A percentile compares a stretch with the other conserved stretches of the same genome.
Conservation (phyloP, 1,284 basidiomycete genomes). For the Melampsora larici-populina region DNA sequence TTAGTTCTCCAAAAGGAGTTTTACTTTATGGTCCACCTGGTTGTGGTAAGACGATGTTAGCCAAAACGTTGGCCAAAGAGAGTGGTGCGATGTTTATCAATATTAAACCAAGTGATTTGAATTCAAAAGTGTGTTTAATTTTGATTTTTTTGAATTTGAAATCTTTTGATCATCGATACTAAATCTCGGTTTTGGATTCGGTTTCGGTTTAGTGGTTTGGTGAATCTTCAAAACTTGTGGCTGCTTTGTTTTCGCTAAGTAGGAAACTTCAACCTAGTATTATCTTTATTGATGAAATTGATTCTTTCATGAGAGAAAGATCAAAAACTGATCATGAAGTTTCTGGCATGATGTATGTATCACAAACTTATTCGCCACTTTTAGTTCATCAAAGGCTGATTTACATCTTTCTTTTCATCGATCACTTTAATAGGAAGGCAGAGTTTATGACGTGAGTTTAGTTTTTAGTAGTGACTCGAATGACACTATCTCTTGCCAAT, state of each 20-base stretch:
- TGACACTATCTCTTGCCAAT: not conserved
- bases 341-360: constrained; percentile 79
- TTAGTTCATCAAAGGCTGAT: not conserved
- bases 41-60: constrained; percentile 62
- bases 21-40: constrained; percentile 61
- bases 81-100: constrained; percentile 84
- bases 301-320: constrained; percentile 85
- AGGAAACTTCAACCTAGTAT: constrained; percentile 71
- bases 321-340: constrained; percentile 88
- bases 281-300: constrained; percentile 79
- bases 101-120: constrained; percentile 58
- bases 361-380: too few relatives aligned
- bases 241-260: constrained; percentile 71
- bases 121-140: constrained; percentile 54
- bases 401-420: too few relatives aligned
- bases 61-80: constrained; percentile 76
- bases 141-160: not conserved
- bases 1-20: constrained; percentile 61
- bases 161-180: not conserved
- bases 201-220: constrained; percentile 96
- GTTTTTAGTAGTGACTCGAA: constrained; percentile 42
- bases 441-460: constrained; percentile 91
- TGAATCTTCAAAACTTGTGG: constrained; percentile 93
- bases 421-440: constrained; percentile 63
- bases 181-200: not conserved